Percentiles rank a stretch among this genome's conserved stretches.
phyloP scores from a whole-genome alignment of 768 basidiomycete genomes.

The Cystofilobasidium macerans region DNA sequence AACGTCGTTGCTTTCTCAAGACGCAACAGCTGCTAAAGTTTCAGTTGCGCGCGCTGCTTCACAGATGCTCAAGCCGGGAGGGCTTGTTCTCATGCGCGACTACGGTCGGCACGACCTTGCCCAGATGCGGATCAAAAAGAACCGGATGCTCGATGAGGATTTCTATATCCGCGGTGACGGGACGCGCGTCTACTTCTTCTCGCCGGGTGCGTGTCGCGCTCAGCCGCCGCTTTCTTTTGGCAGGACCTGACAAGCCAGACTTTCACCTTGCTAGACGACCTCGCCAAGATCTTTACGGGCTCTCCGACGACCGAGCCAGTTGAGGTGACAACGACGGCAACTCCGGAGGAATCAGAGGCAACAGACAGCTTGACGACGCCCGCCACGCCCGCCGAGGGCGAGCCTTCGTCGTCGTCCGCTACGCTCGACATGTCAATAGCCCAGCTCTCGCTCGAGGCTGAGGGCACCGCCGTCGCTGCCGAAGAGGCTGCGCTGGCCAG shows the following conservation, averaged over 20 bases:
- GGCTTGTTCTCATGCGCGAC: constrained; percentile 73
- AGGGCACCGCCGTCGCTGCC: constrained; percentile 9
- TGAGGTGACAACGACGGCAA: constrained; percentile 6
- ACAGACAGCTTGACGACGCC: constrained; percentile 27
- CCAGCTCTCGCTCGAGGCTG: background rate
- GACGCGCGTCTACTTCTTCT: constrained; percentile 95
- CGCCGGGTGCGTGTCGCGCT: constrained; percentile 49
- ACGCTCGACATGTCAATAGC: constrained; percentile 3
- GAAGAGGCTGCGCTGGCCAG: constrained; percentile 8
- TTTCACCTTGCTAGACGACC: constrained; percentile 49
- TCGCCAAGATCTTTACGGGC: constrained; percentile 70
- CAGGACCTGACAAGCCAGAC: background rate
- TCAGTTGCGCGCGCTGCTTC: background rate
- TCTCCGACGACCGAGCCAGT: constrained; percentile 31
- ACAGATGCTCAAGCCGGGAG: constrained; percentile 83
- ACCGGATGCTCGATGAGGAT: constrained; percentile 79
- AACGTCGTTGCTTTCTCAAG: background rate
- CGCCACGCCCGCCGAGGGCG: constrained; percentile 8
- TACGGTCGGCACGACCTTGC: constrained; percentile 79
- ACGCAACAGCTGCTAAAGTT: too few relatives aligned
- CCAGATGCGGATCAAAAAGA: constrained; percentile 80
- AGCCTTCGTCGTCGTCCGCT: constrained; percentile 3
- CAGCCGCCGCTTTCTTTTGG: background rate
- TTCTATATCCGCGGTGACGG: constrained; percentile 95
- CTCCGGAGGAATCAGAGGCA: constrained; percentile 9